These are phyloP conservation scores for Podospora conica DNA, from an alignment of 495 filamentous ascomycete genomes.

Conservation along the genomic window DNA sequence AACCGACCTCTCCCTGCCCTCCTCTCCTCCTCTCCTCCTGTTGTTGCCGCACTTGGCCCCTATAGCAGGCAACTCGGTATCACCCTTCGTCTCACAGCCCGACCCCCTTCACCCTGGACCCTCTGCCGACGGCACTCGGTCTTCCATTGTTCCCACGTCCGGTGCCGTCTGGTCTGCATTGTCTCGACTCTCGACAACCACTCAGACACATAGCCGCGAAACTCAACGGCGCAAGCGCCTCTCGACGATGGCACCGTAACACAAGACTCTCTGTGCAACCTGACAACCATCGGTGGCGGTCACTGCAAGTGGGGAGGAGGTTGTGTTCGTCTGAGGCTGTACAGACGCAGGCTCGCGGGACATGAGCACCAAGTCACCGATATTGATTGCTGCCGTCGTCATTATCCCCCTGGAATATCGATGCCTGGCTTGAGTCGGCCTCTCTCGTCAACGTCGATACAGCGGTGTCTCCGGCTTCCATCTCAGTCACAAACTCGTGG, in stretches of 20 bases:
- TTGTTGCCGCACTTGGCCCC: neutral
- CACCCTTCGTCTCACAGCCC: neutral
- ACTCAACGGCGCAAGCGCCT: slow-evolving; percentile 1
- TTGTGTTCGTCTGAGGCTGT: neutral
- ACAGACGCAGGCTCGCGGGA: neutral
- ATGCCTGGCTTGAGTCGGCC: neutral
- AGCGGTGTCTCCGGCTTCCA: neutral
- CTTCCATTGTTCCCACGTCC: neutral
- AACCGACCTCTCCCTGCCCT: neutral
- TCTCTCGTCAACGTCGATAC: neutral
- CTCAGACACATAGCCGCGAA: slow-evolving; percentile 6
- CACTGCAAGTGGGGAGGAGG: neutral
- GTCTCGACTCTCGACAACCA: neutral
- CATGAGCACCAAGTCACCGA: neutral
- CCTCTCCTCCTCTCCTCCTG: no score
- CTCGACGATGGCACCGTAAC: neutral
- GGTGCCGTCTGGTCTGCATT: no score
- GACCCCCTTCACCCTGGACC: neutral
- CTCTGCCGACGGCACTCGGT: neutral
- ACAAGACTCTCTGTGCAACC: neutral
- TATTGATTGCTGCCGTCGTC: neutral
- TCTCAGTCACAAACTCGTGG: neutral
- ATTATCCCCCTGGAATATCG: neutral
- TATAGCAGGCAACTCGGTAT: neutral
- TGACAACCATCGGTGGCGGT: neutral